A percentile compares a stretch with the other conserved stretches of the same genome.
phyloP scores from a whole-genome alignment of 1,139 yeast species.

The Blastobotrys petasosporus region DNA sequence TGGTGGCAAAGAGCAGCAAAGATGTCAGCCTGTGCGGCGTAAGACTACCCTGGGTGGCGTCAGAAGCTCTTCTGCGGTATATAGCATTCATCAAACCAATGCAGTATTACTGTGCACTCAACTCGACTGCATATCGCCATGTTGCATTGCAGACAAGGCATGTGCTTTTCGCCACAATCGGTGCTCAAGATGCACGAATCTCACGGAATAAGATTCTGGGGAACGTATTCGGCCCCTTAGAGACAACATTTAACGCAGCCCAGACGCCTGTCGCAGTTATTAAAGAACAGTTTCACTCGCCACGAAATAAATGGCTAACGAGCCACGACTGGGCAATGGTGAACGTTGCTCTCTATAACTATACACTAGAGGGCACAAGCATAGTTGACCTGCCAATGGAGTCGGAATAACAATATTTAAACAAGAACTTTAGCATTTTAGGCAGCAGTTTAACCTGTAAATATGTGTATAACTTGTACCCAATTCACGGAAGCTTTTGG shows the following conservation, averaged over 20 bases:
- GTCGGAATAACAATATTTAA: too few species aligned
- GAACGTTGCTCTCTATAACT: too few species aligned
- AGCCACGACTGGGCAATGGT: too few species aligned
- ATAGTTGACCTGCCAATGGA: too few species aligned
- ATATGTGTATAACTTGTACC: too few species aligned
- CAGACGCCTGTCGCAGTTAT: neutral
- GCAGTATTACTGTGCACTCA: neutral
- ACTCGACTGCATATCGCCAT: neutral
- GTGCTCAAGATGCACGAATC: too few species aligned
- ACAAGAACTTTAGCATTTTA: too few species aligned
- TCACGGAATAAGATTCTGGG: neutral
- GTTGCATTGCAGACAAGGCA: neutral
- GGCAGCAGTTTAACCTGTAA: too few species aligned
- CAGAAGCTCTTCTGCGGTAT: conserved; percentile 5
- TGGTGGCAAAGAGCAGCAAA: neutral
- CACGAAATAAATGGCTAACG: too few species aligned
- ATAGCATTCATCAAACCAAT: neutral
- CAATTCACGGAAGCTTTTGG: too few species aligned
- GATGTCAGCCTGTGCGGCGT: neutral
- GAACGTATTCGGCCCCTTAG: neutral
- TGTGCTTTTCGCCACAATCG: neutral
- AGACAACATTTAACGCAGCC: neutral
- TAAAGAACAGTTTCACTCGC: neutral
- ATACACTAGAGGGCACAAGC: too few species aligned
- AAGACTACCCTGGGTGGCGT: conserved; percentile 5